phyloP scores from a whole-genome alignment of 2,329 filamentous ascomycete genomes.

The Aspergillus sp. region DNA sequence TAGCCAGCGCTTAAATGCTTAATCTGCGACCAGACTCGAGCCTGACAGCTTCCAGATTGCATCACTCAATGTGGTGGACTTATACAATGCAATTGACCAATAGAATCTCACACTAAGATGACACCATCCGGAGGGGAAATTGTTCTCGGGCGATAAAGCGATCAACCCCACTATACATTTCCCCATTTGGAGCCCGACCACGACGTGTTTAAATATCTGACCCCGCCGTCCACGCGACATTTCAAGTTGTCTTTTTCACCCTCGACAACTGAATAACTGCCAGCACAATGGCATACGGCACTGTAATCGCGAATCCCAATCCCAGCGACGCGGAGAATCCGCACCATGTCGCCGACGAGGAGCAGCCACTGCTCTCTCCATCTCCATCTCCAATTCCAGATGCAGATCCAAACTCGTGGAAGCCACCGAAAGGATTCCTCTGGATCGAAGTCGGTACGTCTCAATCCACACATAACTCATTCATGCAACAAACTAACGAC shows the following conservation, averaged over 20 bases:
- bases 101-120: neutral
- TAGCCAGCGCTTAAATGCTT: neutral
- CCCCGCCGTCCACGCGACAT: neutral
- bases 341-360: constrained; percentile 19
- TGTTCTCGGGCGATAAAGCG: constrained; percentile 8
- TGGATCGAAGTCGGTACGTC: constrained; percentile 59
- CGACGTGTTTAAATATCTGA: neutral
- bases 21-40: neutral
- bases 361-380: constrained; percentile 30
- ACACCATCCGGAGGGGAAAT: neutral
- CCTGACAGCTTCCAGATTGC: neutral
- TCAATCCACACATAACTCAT: too few relatives aligned
- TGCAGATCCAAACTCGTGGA: constrained; percentile 43
- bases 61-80: neutral
- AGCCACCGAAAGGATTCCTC: constrained; percentile 57
- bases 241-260: neutral
- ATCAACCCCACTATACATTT: constrained; percentile 7
- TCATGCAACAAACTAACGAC: neutral
- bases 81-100: neutral
- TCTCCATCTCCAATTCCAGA: too few relatives aligned
- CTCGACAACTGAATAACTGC: neutral
- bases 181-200: constrained; percentile 12
- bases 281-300: constrained; percentile 6
- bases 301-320: neutral
- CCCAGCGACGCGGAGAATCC: neutral